Percentiles rank a stretch among this genome's conserved stretches.
These are phyloP conservation scores for Colletotrichum melonis DNA, from an alignment of 2,329 filamentous ascomycete species.

Conservation along the genomic window DNA sequence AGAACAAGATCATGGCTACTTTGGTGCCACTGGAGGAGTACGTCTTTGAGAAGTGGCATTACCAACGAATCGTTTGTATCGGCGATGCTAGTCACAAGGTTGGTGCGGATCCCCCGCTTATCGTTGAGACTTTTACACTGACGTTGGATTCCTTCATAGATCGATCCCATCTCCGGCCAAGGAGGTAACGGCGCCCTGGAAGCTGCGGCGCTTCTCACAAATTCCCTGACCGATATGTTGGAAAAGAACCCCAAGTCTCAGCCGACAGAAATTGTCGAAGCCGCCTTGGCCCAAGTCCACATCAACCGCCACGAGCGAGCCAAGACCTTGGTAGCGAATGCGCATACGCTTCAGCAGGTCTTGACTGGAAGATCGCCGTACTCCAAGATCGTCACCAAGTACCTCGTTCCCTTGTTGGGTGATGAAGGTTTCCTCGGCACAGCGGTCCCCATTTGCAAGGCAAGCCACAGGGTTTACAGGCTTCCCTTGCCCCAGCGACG, in stretches of 20 bases:
- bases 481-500: not conserved
- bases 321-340: not conserved
- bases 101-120: not conserved
- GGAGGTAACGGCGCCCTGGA: constrained; percentile 43
- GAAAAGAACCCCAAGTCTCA: constrained; percentile 13
- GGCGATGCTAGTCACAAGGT: constrained; percentile 57
- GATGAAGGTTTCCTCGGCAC: constrained; percentile 7
- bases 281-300: constrained; percentile 15
- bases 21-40: constrained; percentile 45
- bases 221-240: constrained; percentile 24
- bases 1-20: constrained; percentile 41
- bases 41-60: constrained; percentile 52
- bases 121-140: not conserved
- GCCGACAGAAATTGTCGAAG: not conserved
- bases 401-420: constrained; percentile 4
- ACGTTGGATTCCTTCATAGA: constrained; percentile 16
- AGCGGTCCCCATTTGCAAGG: not conserved
- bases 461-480: constrained; percentile 8
- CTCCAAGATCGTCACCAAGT: constrained; percentile 3
- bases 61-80: constrained; percentile 49
- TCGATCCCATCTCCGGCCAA: constrained; percentile 40
- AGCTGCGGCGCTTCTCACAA: constrained; percentile 38
- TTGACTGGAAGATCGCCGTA: constrained; percentile 8
- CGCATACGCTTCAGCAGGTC: constrained; percentile 18
- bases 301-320: constrained; percentile 13